These are phyloP conservation scores for Petrea volubilis DNA, from an alignment of 257 asterid genomes.

Conservation along the genomic window DNA sequence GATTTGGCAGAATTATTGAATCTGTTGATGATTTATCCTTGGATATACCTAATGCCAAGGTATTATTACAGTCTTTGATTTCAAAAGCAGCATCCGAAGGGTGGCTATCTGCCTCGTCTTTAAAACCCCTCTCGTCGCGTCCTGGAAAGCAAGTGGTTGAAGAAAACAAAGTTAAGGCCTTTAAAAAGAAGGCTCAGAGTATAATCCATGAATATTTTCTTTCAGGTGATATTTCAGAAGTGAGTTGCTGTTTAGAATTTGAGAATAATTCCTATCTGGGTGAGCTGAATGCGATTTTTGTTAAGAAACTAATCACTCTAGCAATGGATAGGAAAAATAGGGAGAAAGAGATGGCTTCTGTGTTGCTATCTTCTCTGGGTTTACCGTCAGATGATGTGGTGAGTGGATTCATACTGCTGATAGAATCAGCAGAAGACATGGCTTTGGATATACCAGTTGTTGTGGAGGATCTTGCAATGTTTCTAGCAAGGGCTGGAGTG, in stretches of 20 bases:
- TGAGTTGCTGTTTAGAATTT: conserved; percentile 64
- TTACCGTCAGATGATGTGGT: conserved; percentile 86
- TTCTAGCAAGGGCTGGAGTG: conserved; percentile 79
- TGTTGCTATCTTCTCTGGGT: conserved; percentile 69
- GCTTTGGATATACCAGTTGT: conserved; percentile 77
- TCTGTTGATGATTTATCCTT: conserved; percentile 70
- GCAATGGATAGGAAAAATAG: conserved; percentile 93
- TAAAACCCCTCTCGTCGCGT: conserved; percentile 51
- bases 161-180: conserved; percentile 49
- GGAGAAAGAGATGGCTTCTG: conserved; percentile 97
- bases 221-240: conserved; percentile 79
- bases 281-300: conserved; percentile 72
- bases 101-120: conserved; percentile 84
- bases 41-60: conserved; percentile 84
- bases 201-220: conserved; percentile 80
- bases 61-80: conserved; percentile 62
- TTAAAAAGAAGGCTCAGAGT: conserved; percentile 68
- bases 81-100: conserved; percentile 93
- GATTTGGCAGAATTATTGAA: conserved; percentile 76
- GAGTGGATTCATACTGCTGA: conserved; percentile 62
- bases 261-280: conserved; percentile 46
- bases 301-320: conserved; percentile 74
- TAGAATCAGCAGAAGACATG: conserved; percentile 91
- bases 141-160: conserved; percentile 50
- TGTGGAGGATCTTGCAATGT: conserved; percentile 86